phyloP scores from a whole-genome alignment of 2,329 filamentous ascomycete species.

The Botrytis fabae region DNA sequence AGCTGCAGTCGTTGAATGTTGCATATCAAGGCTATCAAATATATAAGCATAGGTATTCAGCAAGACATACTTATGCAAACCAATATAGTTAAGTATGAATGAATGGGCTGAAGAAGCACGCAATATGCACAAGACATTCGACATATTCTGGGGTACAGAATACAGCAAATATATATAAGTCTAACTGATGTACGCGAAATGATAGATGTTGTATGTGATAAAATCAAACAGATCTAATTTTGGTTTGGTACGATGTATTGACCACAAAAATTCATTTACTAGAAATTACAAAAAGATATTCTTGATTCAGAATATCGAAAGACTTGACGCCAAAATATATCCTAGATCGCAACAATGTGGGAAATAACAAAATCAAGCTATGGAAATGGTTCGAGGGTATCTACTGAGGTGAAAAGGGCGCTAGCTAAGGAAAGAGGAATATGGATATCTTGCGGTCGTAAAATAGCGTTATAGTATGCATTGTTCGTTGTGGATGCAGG shows the following conservation, averaged over 20 bases:
- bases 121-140: conserved; percentile 19
- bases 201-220: neutral
- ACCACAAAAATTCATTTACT: neutral
- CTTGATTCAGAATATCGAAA: neutral
- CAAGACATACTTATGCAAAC: neutral
- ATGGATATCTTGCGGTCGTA: neutral
- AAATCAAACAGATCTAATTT: neutral
- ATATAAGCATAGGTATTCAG: neutral
- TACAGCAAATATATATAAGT: neutral
- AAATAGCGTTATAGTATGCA: neutral
- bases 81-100: neutral
- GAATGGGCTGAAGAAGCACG: conserved; percentile 7
- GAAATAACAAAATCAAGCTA: neutral
- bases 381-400: conserved; percentile 4
- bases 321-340: neutral
- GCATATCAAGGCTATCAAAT: neutral
- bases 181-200: neutral
- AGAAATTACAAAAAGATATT: neutral
- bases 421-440: neutral
- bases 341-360: neutral
- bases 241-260: neutral
- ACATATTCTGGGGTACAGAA: neutral
- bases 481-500: neutral
- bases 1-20: neutral
- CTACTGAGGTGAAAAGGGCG: neutral